A percentile compares a stretch with the other conserved stretches of the same genome.
These are phyloP conservation scores for Hsuehochloa calcarea DNA, from an alignment of 176 grass and related monocot species.

Conservation along the genomic window DNA sequence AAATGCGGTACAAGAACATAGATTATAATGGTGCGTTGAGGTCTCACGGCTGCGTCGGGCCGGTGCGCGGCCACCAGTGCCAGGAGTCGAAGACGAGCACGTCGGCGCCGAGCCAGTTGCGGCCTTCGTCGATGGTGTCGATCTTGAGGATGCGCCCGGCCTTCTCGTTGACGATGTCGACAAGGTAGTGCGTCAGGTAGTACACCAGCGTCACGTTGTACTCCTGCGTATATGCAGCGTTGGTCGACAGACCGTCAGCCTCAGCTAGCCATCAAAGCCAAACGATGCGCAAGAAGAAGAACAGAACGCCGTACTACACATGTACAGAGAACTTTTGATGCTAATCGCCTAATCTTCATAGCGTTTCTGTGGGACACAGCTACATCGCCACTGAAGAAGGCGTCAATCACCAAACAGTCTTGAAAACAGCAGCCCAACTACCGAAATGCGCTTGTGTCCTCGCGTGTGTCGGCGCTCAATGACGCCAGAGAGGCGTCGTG, in stretches of 20 bases:
- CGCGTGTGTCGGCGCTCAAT: conserved; percentile 14
- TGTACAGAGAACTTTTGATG: not conserved
- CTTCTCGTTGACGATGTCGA: conserved; percentile 46
- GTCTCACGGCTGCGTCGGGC: conserved; percentile 47
- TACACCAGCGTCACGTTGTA: conserved; percentile 66
- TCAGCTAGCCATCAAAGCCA: not conserved
- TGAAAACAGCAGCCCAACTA: not conserved
- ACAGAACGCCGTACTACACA: not conserved
- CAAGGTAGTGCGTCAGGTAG: conserved; percentile 89
- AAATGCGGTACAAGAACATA: not conserved
- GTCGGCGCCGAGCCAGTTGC: conserved; percentile 58
- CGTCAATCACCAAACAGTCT: not conserved
- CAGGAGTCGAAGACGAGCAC: conserved; percentile 88
- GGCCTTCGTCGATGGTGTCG: conserved; percentile 44
- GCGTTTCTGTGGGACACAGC: not conserved
- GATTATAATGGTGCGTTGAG: not conserved
- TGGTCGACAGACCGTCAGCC: not conserved
- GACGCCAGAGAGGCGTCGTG: not conserved
- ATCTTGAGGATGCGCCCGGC: conserved; percentile 72
- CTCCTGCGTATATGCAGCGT: conserved; percentile 41
- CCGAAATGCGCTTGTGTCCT: not conserved
- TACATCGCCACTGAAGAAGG: not conserved
- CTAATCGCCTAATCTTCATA: not conserved
- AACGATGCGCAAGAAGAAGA: not conserved
- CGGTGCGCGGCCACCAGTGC: conserved; percentile 89